phyloP scores from a whole-genome alignment of 2,329 filamentous ascomycete genomes.

The Fusarium buharicum region DNA sequence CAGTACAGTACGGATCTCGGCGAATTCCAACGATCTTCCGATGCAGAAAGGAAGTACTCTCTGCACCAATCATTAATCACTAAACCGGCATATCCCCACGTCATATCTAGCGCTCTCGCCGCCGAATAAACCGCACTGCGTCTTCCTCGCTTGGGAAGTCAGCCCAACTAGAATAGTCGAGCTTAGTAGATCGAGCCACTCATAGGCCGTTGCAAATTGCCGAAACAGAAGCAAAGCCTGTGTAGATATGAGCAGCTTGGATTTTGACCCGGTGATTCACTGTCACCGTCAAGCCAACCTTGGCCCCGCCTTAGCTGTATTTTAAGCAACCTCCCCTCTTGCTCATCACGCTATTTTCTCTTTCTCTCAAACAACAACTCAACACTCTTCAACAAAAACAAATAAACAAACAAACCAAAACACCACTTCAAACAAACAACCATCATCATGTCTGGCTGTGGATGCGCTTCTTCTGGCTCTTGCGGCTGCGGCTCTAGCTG shows the following conservation, averaged over 20 bases:
- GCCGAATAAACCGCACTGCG: slow-evolving; percentile 15
- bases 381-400: slow-evolving; percentile 4
- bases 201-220: neutral
- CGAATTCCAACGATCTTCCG: slow-evolving; percentile 14
- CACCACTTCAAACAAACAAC: slow-evolving; percentile 18
- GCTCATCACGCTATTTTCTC: slow-evolving; percentile 17
- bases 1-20: slow-evolving; percentile 26
- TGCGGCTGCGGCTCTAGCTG: slow-evolving; percentile 57
- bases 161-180: slow-evolving; percentile 7
- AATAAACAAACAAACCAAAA: slow-evolving; percentile 14
- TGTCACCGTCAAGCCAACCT: slow-evolving; percentile 2
- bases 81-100: slow-evolving; percentile 21
- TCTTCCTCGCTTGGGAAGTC: slow-evolving; percentile 26
- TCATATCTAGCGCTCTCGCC: slow-evolving; percentile 27
- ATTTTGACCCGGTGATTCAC: slow-evolving; percentile 21
- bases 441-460: slow-evolving; percentile 56
- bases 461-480: slow-evolving; percentile 54
- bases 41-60: slow-evolving; percentile 1
- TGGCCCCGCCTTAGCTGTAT: slow-evolving; percentile 12
- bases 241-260: slow-evolving; percentile 9
- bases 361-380: slow-evolving; percentile 20
- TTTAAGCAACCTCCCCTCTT: slow-evolving; percentile 35
- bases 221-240: slow-evolving; percentile 10
- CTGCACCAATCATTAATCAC: slow-evolving; percentile 26
- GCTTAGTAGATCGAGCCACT: slow-evolving; percentile 21